These are phyloP conservation scores for Favolaschia claudopus DNA, from an alignment of 768 basidiomycete genomes.

Conservation along the genomic window DNA sequence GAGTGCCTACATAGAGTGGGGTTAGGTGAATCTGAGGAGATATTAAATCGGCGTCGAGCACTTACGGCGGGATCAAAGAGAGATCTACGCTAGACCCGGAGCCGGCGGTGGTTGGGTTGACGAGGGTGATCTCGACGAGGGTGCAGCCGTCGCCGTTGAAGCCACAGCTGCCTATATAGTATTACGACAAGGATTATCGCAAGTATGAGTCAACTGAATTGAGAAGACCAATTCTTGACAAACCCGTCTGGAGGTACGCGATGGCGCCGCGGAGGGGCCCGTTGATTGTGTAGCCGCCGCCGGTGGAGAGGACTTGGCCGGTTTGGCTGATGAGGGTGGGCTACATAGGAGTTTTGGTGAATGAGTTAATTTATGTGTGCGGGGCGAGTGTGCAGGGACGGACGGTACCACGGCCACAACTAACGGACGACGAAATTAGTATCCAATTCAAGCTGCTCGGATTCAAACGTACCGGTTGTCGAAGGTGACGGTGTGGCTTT, in stretches of 20 bases:
- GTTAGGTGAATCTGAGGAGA: background rate
- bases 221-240: background rate
- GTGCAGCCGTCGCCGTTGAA: constrained; percentile 47
- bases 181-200: too few species aligned
- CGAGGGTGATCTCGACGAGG: constrained; percentile 41
- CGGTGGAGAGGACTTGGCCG: constrained; percentile 35
- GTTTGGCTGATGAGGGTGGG: constrained; percentile 35
- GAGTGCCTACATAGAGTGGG: constrained; percentile 31
- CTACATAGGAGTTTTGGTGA: too few species aligned
- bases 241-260: constrained; percentile 33
- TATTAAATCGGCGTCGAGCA: too few species aligned
- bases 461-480: background rate
- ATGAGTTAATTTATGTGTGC: too few species aligned
- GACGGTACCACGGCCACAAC: constrained; percentile 23
- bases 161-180: constrained; percentile 41
- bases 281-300: constrained; percentile 34
- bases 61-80: constrained; percentile 42
- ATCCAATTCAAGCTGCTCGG: too few species aligned
- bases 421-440: background rate
- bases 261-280: constrained; percentile 39
- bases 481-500: constrained; percentile 8
- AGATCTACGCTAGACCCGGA: constrained; percentile 45
- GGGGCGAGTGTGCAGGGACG: too few species aligned
- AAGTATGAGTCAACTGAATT: constrained; percentile 8
- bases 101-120: constrained; percentile 40